phyloP scores from a whole-genome alignment of 2,329 filamentous ascomycete genomes.

The Fusarium foetens region DNA sequence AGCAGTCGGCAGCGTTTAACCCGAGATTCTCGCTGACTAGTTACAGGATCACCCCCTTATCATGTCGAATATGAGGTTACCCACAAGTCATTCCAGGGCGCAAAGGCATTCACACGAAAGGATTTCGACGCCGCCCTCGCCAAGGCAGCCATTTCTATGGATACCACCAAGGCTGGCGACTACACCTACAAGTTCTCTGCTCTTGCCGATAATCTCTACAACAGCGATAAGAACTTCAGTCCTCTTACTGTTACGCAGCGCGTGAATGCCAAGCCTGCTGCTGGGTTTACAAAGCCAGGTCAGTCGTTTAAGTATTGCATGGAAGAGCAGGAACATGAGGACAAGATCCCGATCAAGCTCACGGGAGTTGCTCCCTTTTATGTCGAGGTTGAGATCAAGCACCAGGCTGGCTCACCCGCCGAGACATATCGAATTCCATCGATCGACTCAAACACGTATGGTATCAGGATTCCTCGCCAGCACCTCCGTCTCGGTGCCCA shows the following conservation, averaged over 20 bases:
- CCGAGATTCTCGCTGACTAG: conserved; percentile 45
- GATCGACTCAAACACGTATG: conserved; percentile 78
- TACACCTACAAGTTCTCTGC: conserved; percentile 89
- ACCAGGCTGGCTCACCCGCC: conserved; percentile 81
- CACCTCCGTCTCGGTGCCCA: conserved; percentile 90
- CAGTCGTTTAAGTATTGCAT: conserved; percentile 97
- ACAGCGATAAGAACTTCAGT: conserved; percentile 73
- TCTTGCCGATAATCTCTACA: conserved; percentile 87
- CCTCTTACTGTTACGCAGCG: conserved; percentile 80
- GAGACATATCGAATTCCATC: conserved; percentile 85
- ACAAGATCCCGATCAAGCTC: conserved; percentile 87
- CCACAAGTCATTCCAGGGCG: conserved; percentile 74
- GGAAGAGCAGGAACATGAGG: conserved; percentile 81
- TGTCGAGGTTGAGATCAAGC: conserved; percentile 92
- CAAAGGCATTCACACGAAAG: conserved; percentile 72
- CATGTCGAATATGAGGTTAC: conserved; percentile 83
- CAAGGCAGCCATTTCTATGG: conserved; percentile 82
- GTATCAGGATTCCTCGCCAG: conserved; percentile 84
- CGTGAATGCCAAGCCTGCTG: conserved; percentile 85
- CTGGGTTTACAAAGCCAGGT: conserved; percentile 83
- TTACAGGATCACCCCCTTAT: conserved; percentile 78
- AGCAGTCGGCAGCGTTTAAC: conserved; percentile 41
- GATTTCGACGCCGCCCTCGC: conserved; percentile 80
- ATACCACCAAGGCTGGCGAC: conserved; percentile 82
- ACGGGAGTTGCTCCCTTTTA: conserved; percentile 88